Conservation (phyloP, 1,139 yeast genomes). For the Schwanniomyces etchellsii region DNA sequence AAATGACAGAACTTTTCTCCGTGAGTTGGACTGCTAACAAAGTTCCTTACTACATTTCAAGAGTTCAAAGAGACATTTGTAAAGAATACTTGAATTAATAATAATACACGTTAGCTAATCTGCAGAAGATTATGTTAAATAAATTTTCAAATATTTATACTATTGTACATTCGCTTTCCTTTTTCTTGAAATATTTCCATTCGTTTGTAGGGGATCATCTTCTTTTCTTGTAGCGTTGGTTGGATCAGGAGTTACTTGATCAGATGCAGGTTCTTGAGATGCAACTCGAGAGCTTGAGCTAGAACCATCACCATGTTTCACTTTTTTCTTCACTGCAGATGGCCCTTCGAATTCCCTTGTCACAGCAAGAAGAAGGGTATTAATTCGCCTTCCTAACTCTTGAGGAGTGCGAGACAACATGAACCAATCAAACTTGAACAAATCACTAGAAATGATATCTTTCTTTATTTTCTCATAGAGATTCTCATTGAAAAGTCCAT, state of each 20-base stretch:
- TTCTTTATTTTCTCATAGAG: constrained; percentile 73
- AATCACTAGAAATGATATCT: constrained; percentile 65
- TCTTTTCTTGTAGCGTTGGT: constrained; percentile 2
- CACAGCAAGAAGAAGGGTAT: constrained; percentile 71
- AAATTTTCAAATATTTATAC: too few relatives aligned
- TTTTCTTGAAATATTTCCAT: background rate
- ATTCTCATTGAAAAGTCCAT: constrained; percentile 69
- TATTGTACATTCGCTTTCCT: background rate
- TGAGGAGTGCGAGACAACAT: constrained; percentile 78
- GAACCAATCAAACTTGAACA: constrained; percentile 88
- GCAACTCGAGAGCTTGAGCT: constrained; percentile 28
- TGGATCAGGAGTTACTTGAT: constrained; percentile 6
- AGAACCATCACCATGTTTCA: constrained; percentile 11
- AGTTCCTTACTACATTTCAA: constrained; percentile 74
- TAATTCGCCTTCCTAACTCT: constrained; percentile 78
- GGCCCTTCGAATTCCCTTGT: constrained; percentile 78
- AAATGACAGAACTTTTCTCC: constrained; percentile 56
- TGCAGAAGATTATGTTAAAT: too few relatives aligned
- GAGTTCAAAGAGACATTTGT: constrained; percentile 46
- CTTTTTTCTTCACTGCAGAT: constrained; percentile 16
- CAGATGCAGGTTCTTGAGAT: constrained; percentile 25
- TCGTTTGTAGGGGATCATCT: constrained; percentile 1
- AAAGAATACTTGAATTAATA: constrained; percentile 18
- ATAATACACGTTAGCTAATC: background rate
- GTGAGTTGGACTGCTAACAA: constrained; percentile 92